phyloP scores from a whole-genome alignment of 2,329 filamentous ascomycete genomes.

The Elsinoe ampelina region DNA sequence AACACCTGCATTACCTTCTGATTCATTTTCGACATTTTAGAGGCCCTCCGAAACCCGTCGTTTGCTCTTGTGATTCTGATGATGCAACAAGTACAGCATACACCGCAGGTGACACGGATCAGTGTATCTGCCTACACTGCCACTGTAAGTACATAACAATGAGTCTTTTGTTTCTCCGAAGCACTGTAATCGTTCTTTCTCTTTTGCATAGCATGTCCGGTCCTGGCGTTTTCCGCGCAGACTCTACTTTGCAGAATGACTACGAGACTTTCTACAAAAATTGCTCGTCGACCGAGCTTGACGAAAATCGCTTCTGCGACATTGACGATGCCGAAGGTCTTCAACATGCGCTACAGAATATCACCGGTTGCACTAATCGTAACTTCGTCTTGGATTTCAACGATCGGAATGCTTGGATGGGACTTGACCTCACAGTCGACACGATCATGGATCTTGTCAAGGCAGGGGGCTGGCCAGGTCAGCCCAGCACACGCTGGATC shows the following conservation, averaged over 20 bases:
- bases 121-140: neutral
- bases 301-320: constrained; percentile 35
- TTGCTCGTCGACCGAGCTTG: constrained; percentile 16
- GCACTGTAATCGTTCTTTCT: neutral
- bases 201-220: constrained; percentile 12
- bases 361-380: constrained; percentile 33
- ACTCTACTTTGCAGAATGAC: neutral
- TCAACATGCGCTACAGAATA: constrained; percentile 33
- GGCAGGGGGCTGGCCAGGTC: constrained; percentile 34
- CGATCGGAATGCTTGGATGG: constrained; percentile 45
- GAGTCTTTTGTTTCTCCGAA: neutral
- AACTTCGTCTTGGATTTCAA: constrained; percentile 62
- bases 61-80: constrained; percentile 1
- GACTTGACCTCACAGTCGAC: constrained; percentile 42
- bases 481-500: constrained; percentile 59
- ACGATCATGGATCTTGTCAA: constrained; percentile 35
- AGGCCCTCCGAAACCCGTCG: constrained; percentile 1
- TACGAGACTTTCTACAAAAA: neutral
- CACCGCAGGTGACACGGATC: neutral
- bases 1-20: constrained; percentile 3
- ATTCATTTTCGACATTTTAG: neutral
- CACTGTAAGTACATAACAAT: neutral
- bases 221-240: neutral
- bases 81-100: neutral
- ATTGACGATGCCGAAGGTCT: constrained; percentile 47